Base-by-base conservation (phyloP, 2,329 filamentous ascomycete species). In the Colletotrichum karsti region DNA sequence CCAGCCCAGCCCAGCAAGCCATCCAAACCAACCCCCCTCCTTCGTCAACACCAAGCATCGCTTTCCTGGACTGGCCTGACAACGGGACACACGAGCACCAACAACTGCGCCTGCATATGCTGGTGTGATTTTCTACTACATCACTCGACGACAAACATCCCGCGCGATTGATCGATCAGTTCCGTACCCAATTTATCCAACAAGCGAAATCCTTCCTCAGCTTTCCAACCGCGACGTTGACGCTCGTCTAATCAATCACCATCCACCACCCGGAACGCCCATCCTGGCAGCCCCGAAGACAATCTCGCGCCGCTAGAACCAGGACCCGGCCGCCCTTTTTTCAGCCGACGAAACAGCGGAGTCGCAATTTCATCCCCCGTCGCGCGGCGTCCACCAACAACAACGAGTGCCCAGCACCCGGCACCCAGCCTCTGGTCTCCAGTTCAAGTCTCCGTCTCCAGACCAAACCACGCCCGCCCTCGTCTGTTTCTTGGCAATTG, bases 331-430 rank as follows among this genome's bases (percentile, higher is more conserved):
- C 48, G 48, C 54, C 62, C 66, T 48, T 56, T 60, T 28, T 50
- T 55, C 61, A 68, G 61, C 61, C 66, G 66, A 60, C 54, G 66
- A 61, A 65, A 69, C 61, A 67, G 64, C 64, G 62, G 62, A 67
- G 66, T 69, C 66, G 66, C 62, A 69, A 69, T 69, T 67, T 67
- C 54, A 56, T 41, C 54, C 66, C 66, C 62, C 54, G 54, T 56
- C 63, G 33, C 46, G 37, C 51, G 30, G 44, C 24, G 46, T 26
- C 46, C 46, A 50, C 24, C 46, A 50, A 50, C 48, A 50, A 50
- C 48, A 18, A 35, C 26, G 26, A 59, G 53, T 9, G 56, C 62
- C 62, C 39, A 48, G 24, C 55, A 37, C 30, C 20, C 26, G 50
- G 18, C 24, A 33, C 20, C 44, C 58, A 54, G 24, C 58, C 20